Conservation (phyloP, 106 monocot genomes). For the Apostasia ramifera region DNA sequence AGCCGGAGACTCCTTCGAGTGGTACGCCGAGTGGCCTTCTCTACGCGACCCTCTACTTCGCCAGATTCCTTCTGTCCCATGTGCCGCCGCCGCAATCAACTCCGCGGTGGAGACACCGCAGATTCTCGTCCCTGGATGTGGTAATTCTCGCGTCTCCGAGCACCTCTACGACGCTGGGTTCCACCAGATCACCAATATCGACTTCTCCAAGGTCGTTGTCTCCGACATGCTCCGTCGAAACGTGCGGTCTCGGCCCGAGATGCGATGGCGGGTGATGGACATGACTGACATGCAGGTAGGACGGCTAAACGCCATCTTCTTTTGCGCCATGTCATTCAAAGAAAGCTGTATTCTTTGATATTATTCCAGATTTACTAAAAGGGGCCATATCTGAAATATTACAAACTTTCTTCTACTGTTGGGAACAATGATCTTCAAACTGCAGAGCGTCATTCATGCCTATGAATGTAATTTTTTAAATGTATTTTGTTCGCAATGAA, state of each 20-base stretch:
- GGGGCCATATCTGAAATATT: too few species aligned
- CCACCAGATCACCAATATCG: slow-evolving; percentile 65
- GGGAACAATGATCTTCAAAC: too few species aligned
- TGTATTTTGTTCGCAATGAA: too few species aligned
- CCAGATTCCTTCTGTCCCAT: slow-evolving; percentile 26
- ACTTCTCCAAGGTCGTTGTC: slow-evolving; percentile 86
- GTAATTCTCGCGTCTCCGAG: slow-evolving; percentile 82
- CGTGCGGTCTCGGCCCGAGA: slow-evolving; percentile 66
- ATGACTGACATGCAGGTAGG: slow-evolving; percentile 91
- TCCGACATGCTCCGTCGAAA: slow-evolving; percentile 81
- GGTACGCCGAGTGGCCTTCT: slow-evolving; percentile 90
- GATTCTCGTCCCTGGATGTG: slow-evolving; percentile 92
- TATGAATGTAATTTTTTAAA: too few species aligned
- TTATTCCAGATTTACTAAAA: too few species aligned
- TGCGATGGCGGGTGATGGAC: slow-evolving; percentile 97
- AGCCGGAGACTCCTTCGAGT: slow-evolving; percentile 80
- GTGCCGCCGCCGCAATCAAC: neutral
- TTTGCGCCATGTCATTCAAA: too few species aligned
- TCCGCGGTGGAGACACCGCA: neutral
- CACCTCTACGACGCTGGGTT: slow-evolving; percentile 80
- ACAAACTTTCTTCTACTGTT: too few species aligned
- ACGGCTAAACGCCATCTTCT: too few species aligned
- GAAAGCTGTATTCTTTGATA: too few species aligned
- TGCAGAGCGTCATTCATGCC: too few species aligned
- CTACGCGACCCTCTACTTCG: slow-evolving; percentile 46